Evolutionary conservation across 1,139 yeast species (phyloP).

Genomic region (Geotrichum bryndzae): DNA sequence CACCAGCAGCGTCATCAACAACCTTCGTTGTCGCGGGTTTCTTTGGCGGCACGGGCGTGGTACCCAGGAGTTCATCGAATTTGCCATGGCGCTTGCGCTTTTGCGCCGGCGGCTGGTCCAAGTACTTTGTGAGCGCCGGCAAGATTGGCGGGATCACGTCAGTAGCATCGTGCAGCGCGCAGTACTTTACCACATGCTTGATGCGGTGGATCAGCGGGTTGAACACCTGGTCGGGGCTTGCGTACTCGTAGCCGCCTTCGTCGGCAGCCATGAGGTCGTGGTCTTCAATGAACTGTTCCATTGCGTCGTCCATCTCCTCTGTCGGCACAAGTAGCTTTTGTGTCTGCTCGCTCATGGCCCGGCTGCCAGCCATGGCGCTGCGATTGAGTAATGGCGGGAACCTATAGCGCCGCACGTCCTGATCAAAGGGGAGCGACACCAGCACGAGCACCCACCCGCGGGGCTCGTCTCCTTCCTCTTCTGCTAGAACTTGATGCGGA

Average conservation of each 20-base stretch:
- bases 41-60: background rate
- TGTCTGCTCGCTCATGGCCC: background rate
- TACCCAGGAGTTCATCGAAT: background rate
- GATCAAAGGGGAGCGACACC: slow-evolving; percentile 63
- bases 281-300: slow-evolving; percentile 39
- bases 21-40: background rate
- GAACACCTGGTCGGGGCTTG: slow-evolving; percentile 24
- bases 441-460: slow-evolving; percentile 31
- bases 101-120: background rate
- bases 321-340: slow-evolving; percentile 30
- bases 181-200: slow-evolving; percentile 29
- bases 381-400: slow-evolving; percentile 46
- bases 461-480: slow-evolving; percentile 26
- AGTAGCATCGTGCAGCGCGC: slow-evolving; percentile 29
- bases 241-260: slow-evolving; percentile 17
- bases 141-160: slow-evolving; percentile 23
- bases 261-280: slow-evolving; percentile 36
- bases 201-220: slow-evolving; percentile 33
- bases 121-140: slow-evolving; percentile 22
- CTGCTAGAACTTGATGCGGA: slow-evolving; percentile 49
- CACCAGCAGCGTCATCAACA: background rate
- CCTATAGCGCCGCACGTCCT: slow-evolving; percentile 62
- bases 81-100: background rate
- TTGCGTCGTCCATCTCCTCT: slow-evolving; percentile 34
- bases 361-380: slow-evolving; percentile 20